phyloP scores from a whole-genome alignment of 768 basidiomycete genomes.

The Leucosporidium creatinivorum region DNA sequence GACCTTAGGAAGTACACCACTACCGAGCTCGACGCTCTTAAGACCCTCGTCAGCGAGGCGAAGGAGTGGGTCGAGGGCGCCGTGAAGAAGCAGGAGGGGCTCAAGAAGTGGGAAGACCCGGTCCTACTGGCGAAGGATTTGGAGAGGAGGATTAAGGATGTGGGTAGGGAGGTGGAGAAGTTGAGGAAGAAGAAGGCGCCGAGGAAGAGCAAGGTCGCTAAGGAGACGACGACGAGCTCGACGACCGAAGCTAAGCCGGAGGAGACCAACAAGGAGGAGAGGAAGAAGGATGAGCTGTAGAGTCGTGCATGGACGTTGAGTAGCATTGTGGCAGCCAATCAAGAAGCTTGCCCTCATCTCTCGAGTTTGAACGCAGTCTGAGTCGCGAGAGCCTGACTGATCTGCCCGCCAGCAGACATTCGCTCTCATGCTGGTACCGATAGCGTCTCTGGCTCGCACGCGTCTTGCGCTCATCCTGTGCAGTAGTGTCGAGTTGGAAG shows the following conservation, averaged over 20 bases:
- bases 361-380: no score
- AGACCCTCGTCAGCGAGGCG: constrained; percentile 67
- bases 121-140: constrained; percentile 80
- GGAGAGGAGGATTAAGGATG: constrained; percentile 57
- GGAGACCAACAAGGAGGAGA: constrained; percentile 20
- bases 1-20: constrained; percentile 71
- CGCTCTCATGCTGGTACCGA: no score
- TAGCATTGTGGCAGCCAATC: no score
- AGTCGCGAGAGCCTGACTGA: no score
- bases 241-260: not conserved
- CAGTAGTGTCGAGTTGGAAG: no score
- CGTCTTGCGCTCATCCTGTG: no score
- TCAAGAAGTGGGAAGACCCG: constrained; percentile 69
- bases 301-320: not conserved
- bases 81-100: constrained; percentile 72
- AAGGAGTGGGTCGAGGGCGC: constrained; percentile 74
- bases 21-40: constrained; percentile 75
- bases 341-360: no score
- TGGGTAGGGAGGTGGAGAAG: constrained; percentile 23
- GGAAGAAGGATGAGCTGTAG: constrained; percentile 31
- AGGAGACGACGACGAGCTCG: not conserved
- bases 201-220: constrained; percentile 18
- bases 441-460: no score
- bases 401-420: no score
- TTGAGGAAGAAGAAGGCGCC: constrained; percentile 31